Evolutionary conservation across 108 stramenopile species (phyloP).

Genomic region (Cyclotella choctawhatcheeana): DNA sequence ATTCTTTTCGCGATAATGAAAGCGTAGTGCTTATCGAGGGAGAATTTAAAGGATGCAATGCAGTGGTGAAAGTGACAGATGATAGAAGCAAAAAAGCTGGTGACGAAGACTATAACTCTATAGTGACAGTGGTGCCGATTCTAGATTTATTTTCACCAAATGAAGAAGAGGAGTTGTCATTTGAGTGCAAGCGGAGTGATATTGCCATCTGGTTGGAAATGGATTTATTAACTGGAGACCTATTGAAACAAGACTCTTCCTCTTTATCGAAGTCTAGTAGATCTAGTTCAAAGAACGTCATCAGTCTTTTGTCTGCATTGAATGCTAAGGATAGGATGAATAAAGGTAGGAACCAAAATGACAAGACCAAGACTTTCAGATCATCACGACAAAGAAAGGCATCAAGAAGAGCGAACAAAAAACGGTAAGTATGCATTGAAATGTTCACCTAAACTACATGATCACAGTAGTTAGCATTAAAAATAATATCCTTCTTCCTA

Average conservation of each 20-base stretch:
- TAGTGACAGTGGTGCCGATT: conserved; percentile 59
- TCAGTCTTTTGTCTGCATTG: conserved; percentile 49
- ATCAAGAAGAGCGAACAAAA: conserved; percentile 42
- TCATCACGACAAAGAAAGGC: conserved; percentile 69
- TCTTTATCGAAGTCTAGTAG: conserved; percentile 15
- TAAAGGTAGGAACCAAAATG: conserved; percentile 21
- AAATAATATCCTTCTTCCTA: too few relatives aligned
- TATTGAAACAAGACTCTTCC: not conserved
- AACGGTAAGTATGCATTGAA: too few relatives aligned
- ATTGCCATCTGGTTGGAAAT: conserved; percentile 78
- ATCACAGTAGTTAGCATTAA: too few relatives aligned
- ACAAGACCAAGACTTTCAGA: conserved; percentile 27
- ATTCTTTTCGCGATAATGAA: conserved; percentile 60
- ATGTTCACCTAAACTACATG: too few relatives aligned
- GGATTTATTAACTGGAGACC: conserved; percentile 10
- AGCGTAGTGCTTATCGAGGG: conserved; percentile 63
- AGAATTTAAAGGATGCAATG: conserved; percentile 64
- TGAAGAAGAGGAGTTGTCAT: conserved; percentile 10
- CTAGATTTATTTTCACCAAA: conserved; percentile 33
- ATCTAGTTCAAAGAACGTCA: conserved; percentile 47
- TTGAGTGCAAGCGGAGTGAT: conserved; percentile 59
- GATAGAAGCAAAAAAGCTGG: not conserved
- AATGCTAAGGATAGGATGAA: conserved; percentile 22
- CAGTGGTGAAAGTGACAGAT: conserved; percentile 27
- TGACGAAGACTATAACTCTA: conserved; percentile 17